Evolutionary conservation across 2,329 filamentous ascomycete species (phyloP).

Genomic region (Pseudonectria buxi): DNA sequence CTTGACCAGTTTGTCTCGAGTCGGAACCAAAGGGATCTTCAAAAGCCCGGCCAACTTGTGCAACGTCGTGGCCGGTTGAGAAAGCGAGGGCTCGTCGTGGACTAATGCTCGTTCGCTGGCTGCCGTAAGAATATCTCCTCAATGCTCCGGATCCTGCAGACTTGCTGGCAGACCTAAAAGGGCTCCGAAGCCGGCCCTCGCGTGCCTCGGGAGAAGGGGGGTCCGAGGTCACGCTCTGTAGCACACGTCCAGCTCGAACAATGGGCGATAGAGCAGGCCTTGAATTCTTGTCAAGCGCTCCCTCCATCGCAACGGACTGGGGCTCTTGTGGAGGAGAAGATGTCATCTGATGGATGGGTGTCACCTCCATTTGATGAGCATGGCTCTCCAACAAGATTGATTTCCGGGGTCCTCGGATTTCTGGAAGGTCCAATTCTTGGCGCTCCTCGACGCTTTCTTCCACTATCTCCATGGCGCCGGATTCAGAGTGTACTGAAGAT

Average conservation of each 20-base stretch:
- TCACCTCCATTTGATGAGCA: constrained; percentile 22
- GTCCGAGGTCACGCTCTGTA: constrained; percentile 54
- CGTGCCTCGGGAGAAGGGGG: constrained; percentile 48
- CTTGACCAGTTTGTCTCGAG: constrained; percentile 21
- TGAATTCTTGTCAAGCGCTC: constrained; percentile 20
- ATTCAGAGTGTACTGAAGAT: constrained; percentile 3
- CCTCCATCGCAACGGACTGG: constrained; percentile 24
- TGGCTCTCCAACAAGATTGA: constrained; percentile 9
- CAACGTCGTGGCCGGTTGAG: constrained; percentile 5
- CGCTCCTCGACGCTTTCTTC: constrained; percentile 12
- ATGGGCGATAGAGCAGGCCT: constrained; percentile 50
- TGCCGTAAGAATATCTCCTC: constrained; percentile 20
- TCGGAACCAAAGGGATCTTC: constrained; percentile 25
- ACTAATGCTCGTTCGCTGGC: constrained; percentile 23
- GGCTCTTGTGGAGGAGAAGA: constrained; percentile 29
- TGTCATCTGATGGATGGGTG: constrained; percentile 31
- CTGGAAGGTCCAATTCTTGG: constrained; percentile 7
- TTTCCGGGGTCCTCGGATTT: constrained; percentile 7
- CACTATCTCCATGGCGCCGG: constrained; percentile 6
- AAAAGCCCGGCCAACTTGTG: constrained; percentile 9
- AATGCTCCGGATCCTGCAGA: constrained; percentile 25
- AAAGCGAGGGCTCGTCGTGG: constrained; percentile 20
- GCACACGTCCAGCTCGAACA: constrained; percentile 48
- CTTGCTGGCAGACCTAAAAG: constrained; percentile 40
- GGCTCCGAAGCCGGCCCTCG: constrained; percentile 48